Conservation (phyloP, 2,329 filamentous ascomycete species). For the Alternaria hordeiaustralica region DNA sequence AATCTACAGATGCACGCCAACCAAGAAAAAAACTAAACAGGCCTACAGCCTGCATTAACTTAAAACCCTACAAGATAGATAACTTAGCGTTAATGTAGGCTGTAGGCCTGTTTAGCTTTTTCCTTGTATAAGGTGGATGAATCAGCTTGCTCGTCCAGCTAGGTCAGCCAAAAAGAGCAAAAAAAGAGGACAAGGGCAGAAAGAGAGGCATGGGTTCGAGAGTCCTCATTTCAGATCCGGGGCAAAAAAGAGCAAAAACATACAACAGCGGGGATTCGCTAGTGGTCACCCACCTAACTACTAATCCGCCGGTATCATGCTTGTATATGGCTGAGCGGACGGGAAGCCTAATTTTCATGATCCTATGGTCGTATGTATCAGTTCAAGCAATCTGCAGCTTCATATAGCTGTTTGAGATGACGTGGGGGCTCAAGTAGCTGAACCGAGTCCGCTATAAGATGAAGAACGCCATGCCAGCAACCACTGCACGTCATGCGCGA, state of each 20-base stretch:
- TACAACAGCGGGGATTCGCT: neutral
- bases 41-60: no score
- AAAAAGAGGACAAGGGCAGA: neutral
- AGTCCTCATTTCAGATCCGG: neutral
- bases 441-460: rapidly evolving
- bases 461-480: neutral
- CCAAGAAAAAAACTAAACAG: no score
- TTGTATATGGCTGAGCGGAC: neutral
- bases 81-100: no score
- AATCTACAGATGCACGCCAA: neutral
- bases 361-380: neutral
- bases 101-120: no score
- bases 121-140: neutral
- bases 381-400: rapidly evolving
- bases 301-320: neutral
- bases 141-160: neutral
- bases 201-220: neutral
- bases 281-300: neutral
- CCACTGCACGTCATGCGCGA: neutral
- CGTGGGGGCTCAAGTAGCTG: rapidly evolving
- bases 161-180: neutral
- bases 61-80: no score
- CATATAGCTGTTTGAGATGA: neutral
- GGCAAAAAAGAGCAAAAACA: neutral
- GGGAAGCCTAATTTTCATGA: neutral